phyloP scores from a whole-genome alignment of 1,284 basidiomycete genomes.

The Ganoderma boninense region DNA sequence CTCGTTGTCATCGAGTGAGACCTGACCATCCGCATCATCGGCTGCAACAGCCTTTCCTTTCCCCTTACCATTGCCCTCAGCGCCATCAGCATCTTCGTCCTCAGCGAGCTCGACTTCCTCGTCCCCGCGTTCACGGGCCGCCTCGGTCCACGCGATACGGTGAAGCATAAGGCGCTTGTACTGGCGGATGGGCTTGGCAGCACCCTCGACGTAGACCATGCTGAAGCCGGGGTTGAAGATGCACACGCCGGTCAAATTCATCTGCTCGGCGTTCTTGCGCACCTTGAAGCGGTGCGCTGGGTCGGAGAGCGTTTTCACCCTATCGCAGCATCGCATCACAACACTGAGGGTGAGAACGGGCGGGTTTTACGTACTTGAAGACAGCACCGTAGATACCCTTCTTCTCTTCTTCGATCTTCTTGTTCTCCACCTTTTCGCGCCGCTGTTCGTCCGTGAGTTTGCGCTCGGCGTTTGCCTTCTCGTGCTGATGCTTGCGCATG shows the following conservation, averaged over 20 bases:
- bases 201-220: conserved; percentile 95
- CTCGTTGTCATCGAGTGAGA: conserved; percentile 82
- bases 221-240: conserved; percentile 92
- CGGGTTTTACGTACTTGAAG: conserved; percentile 77
- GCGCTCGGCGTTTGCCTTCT: conserved; percentile 91
- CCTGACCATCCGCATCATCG: conserved; percentile 44
- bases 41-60: conserved; percentile 45
- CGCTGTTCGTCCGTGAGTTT: conserved; percentile 93
- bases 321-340: conserved; percentile 40
- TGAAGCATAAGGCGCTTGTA: conserved; percentile 91
- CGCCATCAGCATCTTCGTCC: conserved; percentile 53
- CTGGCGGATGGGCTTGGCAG: conserved; percentile 84
- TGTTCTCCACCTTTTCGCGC: conserved; percentile 85
- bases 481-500: conserved; percentile 87
- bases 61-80: conserved; percentile 30
- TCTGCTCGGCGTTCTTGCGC: conserved; percentile 93
- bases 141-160: conserved; percentile 95
- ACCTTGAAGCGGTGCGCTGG: conserved; percentile 97
- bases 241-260: conserved; percentile 87
- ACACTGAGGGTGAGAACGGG: conserved; percentile 13
- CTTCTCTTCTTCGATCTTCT: conserved; percentile 87
- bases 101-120: conserved; percentile 73
- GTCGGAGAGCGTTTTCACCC: conserved; percentile 90
- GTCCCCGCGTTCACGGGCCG: conserved; percentile 79
- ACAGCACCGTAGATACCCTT: conserved; percentile 89